Evolutionary conservation across 192 early-diverging fungal genomes (phyloP).

Genomic region (Mortierella claussenii): DNA sequence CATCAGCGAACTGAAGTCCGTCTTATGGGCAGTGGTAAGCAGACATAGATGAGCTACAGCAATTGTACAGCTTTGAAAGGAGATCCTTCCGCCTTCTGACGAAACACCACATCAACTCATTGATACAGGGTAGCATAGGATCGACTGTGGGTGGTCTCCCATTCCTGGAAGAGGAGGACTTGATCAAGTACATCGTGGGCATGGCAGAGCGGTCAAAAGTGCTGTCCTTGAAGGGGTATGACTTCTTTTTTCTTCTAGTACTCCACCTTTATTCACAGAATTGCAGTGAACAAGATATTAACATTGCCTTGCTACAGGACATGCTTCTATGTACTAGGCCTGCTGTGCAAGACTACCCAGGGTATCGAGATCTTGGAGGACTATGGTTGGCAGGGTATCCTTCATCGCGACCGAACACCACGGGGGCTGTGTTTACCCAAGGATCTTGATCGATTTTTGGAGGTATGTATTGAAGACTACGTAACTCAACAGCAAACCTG

Average conservation of each 20-base stretch:
- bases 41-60: no score
- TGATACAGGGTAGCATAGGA: conserved; percentile 82
- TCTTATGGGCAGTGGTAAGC: conserved; percentile 81
- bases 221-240: conserved; percentile 81
- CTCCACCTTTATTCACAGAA: background rate
- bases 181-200: conserved; percentile 76
- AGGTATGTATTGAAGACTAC: no score
- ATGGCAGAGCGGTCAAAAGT: conserved; percentile 75
- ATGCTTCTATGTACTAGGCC: conserved; percentile 76
- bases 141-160: conserved; percentile 70
- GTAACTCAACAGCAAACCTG: no score
- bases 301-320: conserved; percentile 60
- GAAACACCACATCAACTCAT: no score
- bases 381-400: conserved; percentile 80
- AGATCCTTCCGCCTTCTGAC: no score
- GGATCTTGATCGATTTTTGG: conserved; percentile 67
- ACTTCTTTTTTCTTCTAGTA: background rate
- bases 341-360: conserved; percentile 73
- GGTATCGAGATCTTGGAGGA: conserved; percentile 78
- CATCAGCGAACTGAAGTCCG: conserved; percentile 72
- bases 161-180: conserved; percentile 76
- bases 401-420: conserved; percentile 56
- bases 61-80: no score
- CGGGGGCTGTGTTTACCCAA: conserved; percentile 76
- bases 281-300: background rate